Evolutionary conservation across 148 eudicot species (phyloP).

Genomic region (Cornus kousa): DNA sequence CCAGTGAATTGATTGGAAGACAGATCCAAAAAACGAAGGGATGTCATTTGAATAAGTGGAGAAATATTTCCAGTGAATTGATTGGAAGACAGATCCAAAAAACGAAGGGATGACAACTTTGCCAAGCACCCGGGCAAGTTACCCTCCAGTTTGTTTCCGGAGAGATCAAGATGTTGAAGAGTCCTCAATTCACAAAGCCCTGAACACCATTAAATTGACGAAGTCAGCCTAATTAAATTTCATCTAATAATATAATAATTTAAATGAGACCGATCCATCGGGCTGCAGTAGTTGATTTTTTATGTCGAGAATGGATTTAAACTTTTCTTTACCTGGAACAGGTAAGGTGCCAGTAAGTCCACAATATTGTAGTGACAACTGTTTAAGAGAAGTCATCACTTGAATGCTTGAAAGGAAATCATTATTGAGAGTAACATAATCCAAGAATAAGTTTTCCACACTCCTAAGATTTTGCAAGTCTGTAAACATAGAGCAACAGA

Average conservation of each 20-base stretch:
- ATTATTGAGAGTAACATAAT: background rate
- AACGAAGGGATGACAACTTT: background rate
- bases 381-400: background rate
- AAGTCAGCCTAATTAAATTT: too few species aligned
- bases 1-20: too few species aligned
- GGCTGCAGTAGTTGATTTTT: too few species aligned
- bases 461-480: background rate
- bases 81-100: too few species aligned
- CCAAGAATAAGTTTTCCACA: background rate
- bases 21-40: too few species aligned
- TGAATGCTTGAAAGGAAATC: background rate
- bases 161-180: background rate
- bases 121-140: background rate
- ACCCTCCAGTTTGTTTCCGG: background rate
- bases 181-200: background rate
- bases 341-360: background rate
- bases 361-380: background rate
- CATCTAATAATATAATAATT: too few species aligned
- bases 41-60: too few species aligned
- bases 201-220: too few species aligned
- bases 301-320: background rate
- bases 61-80: too few species aligned
- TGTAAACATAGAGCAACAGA: too few species aligned
- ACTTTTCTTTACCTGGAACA: background rate
- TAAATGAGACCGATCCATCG: too few species aligned